A percentile compares a stretch with the other conserved stretches of the same genome.
These are phyloP conservation scores for Lepidium aucheri DNA, from an alignment of 345 rosid species.

Conservation along the genomic window DNA sequence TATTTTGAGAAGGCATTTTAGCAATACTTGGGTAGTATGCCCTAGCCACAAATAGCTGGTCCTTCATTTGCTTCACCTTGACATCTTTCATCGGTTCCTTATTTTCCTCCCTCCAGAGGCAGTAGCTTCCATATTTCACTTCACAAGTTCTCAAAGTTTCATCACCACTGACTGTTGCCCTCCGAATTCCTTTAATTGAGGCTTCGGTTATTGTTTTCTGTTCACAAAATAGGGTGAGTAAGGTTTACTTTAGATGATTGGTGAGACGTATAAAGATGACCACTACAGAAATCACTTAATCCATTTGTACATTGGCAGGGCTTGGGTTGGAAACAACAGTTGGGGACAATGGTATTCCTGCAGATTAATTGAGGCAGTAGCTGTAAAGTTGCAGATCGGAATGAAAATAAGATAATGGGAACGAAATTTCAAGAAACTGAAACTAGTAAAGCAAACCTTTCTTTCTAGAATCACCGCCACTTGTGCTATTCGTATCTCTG, in stretches of 20 bases:
- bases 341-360: constrained; percentile 24
- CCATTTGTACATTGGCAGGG: constrained; percentile 20
- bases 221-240: constrained; percentile 5
- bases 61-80: constrained; percentile 82
- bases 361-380: constrained; percentile 6
- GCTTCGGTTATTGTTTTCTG: constrained; percentile 35
- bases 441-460: constrained; percentile 15
- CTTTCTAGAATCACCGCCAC: neutral
- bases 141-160: constrained; percentile 59
- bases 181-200: constrained; percentile 9
- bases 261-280: neutral
- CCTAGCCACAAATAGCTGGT: constrained; percentile 84
- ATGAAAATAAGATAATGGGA: neutral
- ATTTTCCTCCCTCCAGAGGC: constrained; percentile 84
- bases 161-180: constrained; percentile 23
- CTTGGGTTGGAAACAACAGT: constrained; percentile 19
- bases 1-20: constrained; percentile 67
- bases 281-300: constrained; percentile 6
- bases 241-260: neutral
- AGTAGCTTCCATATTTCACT: constrained; percentile 79
- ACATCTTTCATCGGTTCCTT: constrained; percentile 75
- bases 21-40: constrained; percentile 95
- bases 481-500: constrained; percentile 15
- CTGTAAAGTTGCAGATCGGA: neutral
- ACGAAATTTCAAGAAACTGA: neutral